These are phyloP conservation scores for Dioscorea zingiberensis DNA, from an alignment of 106 monocot species.

Conservation along the genomic window DNA sequence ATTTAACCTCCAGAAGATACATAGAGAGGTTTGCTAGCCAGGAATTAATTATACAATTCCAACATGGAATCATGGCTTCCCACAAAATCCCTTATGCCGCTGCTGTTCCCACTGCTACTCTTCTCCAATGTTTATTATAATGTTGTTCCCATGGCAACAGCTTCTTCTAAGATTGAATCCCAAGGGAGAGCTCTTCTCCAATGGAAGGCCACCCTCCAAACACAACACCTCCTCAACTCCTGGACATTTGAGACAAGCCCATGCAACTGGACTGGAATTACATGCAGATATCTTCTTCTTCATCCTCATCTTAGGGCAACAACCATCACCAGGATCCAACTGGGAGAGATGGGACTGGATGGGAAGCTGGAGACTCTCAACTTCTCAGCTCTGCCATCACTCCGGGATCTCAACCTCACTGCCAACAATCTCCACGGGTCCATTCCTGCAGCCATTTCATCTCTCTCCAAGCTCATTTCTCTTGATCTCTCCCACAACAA, in stretches of 20 bases:
- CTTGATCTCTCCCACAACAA: too few species aligned
- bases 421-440: not conserved
- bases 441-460: not conserved
- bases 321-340: too few species aligned
- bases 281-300: not conserved
- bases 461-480: too few species aligned
- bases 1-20: too few species aligned
- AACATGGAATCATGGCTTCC: too few species aligned
- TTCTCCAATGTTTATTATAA: not conserved
- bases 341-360: too few species aligned
- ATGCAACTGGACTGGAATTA: constrained; percentile 4
- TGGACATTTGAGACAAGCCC: too few species aligned
- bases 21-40: too few species aligned
- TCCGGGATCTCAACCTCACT: constrained; percentile 6
- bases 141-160: not conserved
- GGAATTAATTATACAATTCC: too few species aligned
- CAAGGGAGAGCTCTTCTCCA: not conserved
- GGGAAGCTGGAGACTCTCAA: constrained; percentile 14
- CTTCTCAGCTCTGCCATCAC: constrained; percentile 9
- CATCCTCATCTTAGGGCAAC: not conserved
- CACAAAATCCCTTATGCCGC: too few species aligned
- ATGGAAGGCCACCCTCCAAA: constrained; percentile 2
- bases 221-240: not conserved
- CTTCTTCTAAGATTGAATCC: not conserved
- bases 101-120: not conserved